Evolutionary conservation across 495 filamentous ascomycete genomes (phyloP), one percentile per base, ranked within the genome.

Genomic region (Xylaria curta): DNA sequence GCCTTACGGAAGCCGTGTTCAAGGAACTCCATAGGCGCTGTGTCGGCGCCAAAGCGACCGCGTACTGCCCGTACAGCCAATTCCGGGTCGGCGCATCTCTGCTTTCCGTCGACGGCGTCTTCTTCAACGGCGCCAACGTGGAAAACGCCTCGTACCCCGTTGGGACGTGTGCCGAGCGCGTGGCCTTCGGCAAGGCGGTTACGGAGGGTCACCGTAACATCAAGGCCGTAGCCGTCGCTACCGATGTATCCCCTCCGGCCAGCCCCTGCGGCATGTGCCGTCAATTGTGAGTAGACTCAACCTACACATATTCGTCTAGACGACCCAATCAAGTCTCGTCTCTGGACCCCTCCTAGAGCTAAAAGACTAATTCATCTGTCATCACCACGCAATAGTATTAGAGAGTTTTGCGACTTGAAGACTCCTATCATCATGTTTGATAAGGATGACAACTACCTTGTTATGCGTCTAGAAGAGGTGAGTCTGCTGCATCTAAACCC

Each of bases 71-170:
- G 12, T 98, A 99, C 85, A 97, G 93, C 74, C 87, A 91, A 66
- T 99, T 98, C 89, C 94, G 89, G 51, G 96, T 99, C 73, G 96
- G 96, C 70, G 91, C 92, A 59, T 89, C 91, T 42, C 81, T 99
- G 66, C 89, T 99, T 69, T 89, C 90, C 21, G 72, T 82, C 24
- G 84, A 87, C 33, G 89, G 86, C n/a, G 82, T 83, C 64, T 91
- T 87, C 73, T 84, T 94, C 74, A 78, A 82, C 59, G 96, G 96
- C 26, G 94, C 92, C 59, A 99, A 99, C 81, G 89, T 99, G 36
- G 96, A 99, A 82, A 98, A 98, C 80, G 96, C 93, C 1, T 86
- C 91, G 31, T 98, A 97, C 78, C 95, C 95, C 6, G 94, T 98
- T 26, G 92, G 93, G 0, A 95, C 92, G 0, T 99, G 96, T 78